Conservation (phyloP, 2,329 filamentous ascomycete genomes). For the Exophiala viscosa region DNA sequence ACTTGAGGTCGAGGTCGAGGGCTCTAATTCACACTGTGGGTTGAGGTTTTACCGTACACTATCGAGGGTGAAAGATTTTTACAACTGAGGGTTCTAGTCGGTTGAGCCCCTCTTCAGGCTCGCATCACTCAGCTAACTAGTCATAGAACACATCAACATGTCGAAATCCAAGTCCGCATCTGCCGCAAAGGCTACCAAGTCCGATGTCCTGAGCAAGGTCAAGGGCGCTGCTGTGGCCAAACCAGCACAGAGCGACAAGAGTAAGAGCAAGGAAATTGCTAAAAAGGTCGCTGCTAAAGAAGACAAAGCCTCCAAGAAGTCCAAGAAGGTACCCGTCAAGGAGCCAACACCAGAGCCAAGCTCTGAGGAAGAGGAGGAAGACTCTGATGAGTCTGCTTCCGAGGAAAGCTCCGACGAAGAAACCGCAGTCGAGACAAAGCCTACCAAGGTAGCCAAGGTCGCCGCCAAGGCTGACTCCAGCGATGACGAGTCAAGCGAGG, state of each 20-base stretch:
- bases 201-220: conserved; percentile 44
- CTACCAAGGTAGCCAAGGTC: conserved; percentile 35
- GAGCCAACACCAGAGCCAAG: conserved; percentile 35
- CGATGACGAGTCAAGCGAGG: conserved; percentile 35
- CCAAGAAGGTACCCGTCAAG: conserved; percentile 43
- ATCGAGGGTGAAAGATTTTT: conserved; percentile 12
- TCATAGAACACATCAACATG: conserved; percentile 34
- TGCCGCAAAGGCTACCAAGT: conserved; percentile 36
- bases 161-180: conserved; percentile 48
- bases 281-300: conserved; percentile 40
- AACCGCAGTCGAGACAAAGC: conserved; percentile 36
- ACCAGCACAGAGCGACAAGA: conserved; percentile 41
- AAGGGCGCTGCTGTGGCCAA: conserved; percentile 47
- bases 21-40: conserved; percentile 25
- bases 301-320: conserved; percentile 39
- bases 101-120: neutral
- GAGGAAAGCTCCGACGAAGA: conserved; percentile 32
- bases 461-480: conserved; percentile 33
- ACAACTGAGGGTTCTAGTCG: neutral
- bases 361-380: conserved; percentile 40
- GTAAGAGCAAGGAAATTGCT: conserved; percentile 45
- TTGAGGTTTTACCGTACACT: conserved; percentile 24
- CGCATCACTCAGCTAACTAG: conserved; percentile 8
- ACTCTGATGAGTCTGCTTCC: conserved; percentile 34
- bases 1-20: conserved; percentile 19